Evolutionary conservation across 805 yeast species (phyloP).

Genomic region (Lachancea sp.): DNA sequence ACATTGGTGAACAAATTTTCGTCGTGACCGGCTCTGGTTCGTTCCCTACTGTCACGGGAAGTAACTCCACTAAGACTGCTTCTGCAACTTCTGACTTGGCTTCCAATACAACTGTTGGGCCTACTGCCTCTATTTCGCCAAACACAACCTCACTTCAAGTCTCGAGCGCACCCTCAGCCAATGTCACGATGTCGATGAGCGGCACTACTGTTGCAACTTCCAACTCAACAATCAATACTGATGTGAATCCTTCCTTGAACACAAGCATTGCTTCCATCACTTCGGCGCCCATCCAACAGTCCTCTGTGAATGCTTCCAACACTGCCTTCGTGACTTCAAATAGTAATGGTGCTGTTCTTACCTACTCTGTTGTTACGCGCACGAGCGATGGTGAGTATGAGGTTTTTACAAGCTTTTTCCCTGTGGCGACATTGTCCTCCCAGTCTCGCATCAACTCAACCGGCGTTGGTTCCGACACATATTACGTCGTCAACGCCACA

Average conservation of each 20-base stretch:
- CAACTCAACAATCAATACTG: not conserved
- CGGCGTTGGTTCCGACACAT: not conserved
- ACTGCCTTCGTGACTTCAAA: not conserved
- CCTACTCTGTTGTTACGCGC: conserved; percentile 15
- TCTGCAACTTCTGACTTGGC: not conserved
- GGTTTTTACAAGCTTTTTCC: conserved; percentile 15
- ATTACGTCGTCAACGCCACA: not conserved
- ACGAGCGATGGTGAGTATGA: conserved; percentile 15
- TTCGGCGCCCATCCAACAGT: not conserved
- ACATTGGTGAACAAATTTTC: conserved; percentile 2
- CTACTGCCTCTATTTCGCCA: not conserved
- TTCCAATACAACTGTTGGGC: not conserved
- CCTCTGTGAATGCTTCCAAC: not conserved
- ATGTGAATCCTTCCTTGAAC: not conserved
- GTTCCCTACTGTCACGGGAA: not conserved
- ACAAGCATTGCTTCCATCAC: not conserved
- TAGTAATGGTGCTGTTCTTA: not conserved
- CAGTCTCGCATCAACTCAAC: not conserved
- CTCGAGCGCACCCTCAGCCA: not conserved
- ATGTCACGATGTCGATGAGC: not conserved
- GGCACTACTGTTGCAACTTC: not conserved
- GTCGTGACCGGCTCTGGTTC: conserved; percentile 4
- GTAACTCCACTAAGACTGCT: not conserved
- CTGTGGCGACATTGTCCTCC: conserved; percentile 12
- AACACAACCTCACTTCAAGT: not conserved